Conservation (phyloP, 306 rosid species). For the Datisca glomerata region DNA sequence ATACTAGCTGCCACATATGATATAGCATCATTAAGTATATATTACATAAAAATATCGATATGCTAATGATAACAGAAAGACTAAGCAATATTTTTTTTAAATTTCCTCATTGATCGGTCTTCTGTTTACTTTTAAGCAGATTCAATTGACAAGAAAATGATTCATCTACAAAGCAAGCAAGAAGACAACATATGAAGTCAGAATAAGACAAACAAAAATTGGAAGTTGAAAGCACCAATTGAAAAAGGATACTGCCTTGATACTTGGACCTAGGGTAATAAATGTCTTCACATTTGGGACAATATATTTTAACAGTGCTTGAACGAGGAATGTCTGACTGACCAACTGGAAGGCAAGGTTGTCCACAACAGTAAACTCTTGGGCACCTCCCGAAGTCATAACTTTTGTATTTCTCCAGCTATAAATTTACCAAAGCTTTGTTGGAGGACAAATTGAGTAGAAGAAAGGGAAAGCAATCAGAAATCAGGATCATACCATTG, state of each 20-base stretch:
- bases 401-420: constrained; percentile 92
- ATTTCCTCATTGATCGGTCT: too few species aligned
- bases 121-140: too few species aligned
- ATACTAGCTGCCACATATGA: too few species aligned
- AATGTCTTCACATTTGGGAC: constrained; percentile 94
- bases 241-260: constrained; percentile 99
- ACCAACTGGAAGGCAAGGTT: constrained; percentile 98
- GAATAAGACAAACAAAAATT: too few species aligned
- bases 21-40: too few species aligned
- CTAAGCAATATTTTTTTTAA: too few species aligned
- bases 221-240: constrained; percentile 7
- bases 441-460: background rate
- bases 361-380: constrained; percentile 94
- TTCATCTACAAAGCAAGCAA: too few species aligned
- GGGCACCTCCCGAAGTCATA: constrained; percentile 99
- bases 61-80: too few species aligned
- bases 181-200: background rate
- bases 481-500: constrained; percentile 49
- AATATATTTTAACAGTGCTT: constrained; percentile 90
- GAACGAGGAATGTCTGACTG: constrained; percentile 96
- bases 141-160: too few species aligned
- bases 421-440: constrained; percentile 8
- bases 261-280: constrained; percentile 97
- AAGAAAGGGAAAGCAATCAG: background rate
- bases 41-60: too few species aligned